A percentile compares a stretch with the other conserved stretches of the same genome.
Conservation (phyloP, 1,139 yeast genomes). For the Torulaspora pretoriensis region DNA sequence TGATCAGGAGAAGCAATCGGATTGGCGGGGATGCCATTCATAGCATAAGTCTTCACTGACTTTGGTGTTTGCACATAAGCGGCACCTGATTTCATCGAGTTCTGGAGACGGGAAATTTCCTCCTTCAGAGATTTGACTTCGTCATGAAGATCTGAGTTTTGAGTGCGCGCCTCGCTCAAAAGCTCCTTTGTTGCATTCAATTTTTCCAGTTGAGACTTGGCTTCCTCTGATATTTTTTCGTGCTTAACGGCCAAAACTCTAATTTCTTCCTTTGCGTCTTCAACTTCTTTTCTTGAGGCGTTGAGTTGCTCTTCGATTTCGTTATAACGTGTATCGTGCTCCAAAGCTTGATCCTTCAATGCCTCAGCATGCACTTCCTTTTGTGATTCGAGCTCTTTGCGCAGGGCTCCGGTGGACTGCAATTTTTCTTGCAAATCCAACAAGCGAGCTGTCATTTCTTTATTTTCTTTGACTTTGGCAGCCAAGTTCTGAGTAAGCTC, state of each 20-base stretch:
- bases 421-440: slow-evolving; percentile 52
- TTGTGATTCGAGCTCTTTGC: slow-evolving; percentile 51
- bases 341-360: slow-evolving; percentile 44
- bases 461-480: slow-evolving; percentile 73
- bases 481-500: slow-evolving; percentile 85
- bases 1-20: slow-evolving; percentile 15
- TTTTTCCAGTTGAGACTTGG: slow-evolving; percentile 56
- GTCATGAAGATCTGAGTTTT: slow-evolving; percentile 63
- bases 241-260: slow-evolving; percentile 64
- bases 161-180: slow-evolving; percentile 58
- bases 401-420: slow-evolving; percentile 55
- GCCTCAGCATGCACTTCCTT: slow-evolving; percentile 52
- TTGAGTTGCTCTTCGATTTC: slow-evolving; percentile 56
- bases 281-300: slow-evolving; percentile 54
- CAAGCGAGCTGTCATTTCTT: slow-evolving; percentile 61
- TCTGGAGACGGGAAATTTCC: slow-evolving; percentile 51
- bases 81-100: slow-evolving; percentile 38
- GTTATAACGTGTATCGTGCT: slow-evolving; percentile 50
- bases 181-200: slow-evolving; percentile 60
- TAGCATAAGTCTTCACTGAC: slow-evolving; percentile 17
- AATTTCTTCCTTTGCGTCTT: slow-evolving; percentile 58
- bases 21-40: slow-evolving; percentile 20
- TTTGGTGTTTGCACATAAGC: slow-evolving; percentile 32
- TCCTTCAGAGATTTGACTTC: slow-evolving; percentile 67
- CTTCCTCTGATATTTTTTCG: slow-evolving; percentile 58